Conservation (phyloP, 139 green algal species). For the Auxenochlorella protothecoides region DNA sequence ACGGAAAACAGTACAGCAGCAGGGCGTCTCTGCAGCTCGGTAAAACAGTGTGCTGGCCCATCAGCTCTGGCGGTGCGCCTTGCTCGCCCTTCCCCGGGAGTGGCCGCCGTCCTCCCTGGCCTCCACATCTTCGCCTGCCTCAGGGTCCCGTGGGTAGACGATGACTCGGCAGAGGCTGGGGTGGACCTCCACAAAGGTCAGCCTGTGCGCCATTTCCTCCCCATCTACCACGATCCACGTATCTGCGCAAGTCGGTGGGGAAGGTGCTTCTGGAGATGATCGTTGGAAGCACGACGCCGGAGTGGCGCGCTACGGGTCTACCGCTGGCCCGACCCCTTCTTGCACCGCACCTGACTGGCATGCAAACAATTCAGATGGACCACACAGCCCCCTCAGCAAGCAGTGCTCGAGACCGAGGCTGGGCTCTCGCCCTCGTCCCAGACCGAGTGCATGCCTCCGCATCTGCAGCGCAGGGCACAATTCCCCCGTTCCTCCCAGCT, state of each 20-base stretch:
- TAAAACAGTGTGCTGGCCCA: too few species aligned
- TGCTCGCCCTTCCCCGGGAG: too few species aligned
- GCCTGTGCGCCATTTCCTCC: constrained; percentile 20
- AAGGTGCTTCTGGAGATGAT: too few species aligned
- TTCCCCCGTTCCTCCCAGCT: background rate
- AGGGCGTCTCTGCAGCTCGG: too few species aligned
- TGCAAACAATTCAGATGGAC: too few species aligned
- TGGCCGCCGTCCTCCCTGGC: too few species aligned
- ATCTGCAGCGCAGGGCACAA: background rate
- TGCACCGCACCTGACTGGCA: too few species aligned
- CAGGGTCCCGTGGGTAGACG: background rate
- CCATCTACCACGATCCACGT: constrained; percentile 47
- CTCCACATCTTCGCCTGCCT: too few species aligned
- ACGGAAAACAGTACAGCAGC: background rate
- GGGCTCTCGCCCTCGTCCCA: background rate
- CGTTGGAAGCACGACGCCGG: too few species aligned
- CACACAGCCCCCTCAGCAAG: background rate
- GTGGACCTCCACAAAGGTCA: constrained; percentile 35
- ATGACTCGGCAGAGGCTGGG: constrained; percentile 18
- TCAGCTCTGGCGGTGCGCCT: too few species aligned
- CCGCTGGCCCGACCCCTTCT: too few species aligned
- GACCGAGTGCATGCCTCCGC: background rate
- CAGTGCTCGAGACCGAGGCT: background rate
- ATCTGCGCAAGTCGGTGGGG: constrained; percentile 6
- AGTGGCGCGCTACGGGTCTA: too few species aligned